Percentiles rank a stretch among this genome's conserved stretches.
Evolutionary conservation across 805 yeast genomes (phyloP).

Genomic region (Starmera pachycereana): DNA sequence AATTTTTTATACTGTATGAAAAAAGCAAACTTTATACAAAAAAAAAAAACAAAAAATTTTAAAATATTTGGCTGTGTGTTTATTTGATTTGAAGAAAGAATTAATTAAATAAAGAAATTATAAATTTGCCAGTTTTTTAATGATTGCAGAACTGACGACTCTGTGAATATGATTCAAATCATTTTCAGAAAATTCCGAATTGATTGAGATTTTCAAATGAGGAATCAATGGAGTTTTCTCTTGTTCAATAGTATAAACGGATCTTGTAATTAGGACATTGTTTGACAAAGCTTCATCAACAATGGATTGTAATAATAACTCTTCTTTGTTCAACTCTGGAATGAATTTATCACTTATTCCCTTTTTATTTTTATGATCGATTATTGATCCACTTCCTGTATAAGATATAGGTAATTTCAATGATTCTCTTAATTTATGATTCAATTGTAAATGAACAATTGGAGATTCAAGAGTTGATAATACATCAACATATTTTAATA

Average conservation of each 20-base stretch:
- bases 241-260: slow-evolving; percentile 54
- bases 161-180: slow-evolving; percentile 36
- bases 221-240: slow-evolving; percentile 66
- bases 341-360: slow-evolving; percentile 22
- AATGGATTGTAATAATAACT: slow-evolving; percentile 53
- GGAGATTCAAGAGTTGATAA: slow-evolving; percentile 56
- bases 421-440: slow-evolving; percentile 30
- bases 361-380: slow-evolving; percentile 20
- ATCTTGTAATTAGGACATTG: slow-evolving; percentile 54
- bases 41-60: too few species aligned
- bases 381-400: slow-evolving; percentile 19
- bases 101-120: neutral
- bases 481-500: slow-evolving; percentile 34
- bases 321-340: slow-evolving; percentile 35
- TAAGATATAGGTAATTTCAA: slow-evolving; percentile 34
- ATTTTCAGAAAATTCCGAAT: slow-evolving; percentile 31
- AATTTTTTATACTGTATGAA: too few species aligned
- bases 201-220: slow-evolving; percentile 41
- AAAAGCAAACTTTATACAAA: too few species aligned
- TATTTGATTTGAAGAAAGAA: too few species aligned
- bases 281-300: slow-evolving; percentile 44
- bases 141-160: slow-evolving; percentile 23
- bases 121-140: slow-evolving; percentile 8
- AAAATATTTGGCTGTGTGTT: too few species aligned
- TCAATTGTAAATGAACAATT: slow-evolving; percentile 54